These are phyloP conservation scores for Gymnopus androsaceus DNA, from an alignment of 1,284 basidiomycete genomes.

Conservation along the genomic window DNA sequence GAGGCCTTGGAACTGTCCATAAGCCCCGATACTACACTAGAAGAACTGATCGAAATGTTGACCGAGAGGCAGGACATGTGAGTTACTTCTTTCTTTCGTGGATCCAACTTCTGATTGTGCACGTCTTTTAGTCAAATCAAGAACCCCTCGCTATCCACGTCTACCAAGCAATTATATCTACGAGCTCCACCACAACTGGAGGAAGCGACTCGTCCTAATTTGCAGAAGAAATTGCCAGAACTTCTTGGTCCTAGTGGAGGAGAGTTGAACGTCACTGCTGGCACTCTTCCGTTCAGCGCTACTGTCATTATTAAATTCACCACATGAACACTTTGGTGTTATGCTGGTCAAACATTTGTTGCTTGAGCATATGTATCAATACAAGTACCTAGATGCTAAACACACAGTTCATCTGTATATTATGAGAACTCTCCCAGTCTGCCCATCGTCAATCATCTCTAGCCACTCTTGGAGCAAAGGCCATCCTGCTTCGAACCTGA, in stretches of 20 bases:
- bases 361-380: neutral
- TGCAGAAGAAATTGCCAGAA: slow-evolving; percentile 83
- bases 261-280: slow-evolving; percentile 87
- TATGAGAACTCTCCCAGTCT: slow-evolving; percentile 44
- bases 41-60: slow-evolving; percentile 83
- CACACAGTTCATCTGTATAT: slow-evolving; percentile 43
- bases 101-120: slow-evolving; percentile 1
- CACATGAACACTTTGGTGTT: slow-evolving; percentile 27
- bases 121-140: slow-evolving; percentile 80
- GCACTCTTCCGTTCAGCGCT: slow-evolving; percentile 84
- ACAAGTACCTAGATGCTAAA: neutral
- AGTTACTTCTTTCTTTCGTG: slow-evolving; percentile 33
- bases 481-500: slow-evolving; percentile 84
- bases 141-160: slow-evolving; percentile 81
- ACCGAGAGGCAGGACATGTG: slow-evolving; percentile 87
- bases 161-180: slow-evolving; percentile 79
- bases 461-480: slow-evolving; percentile 79
- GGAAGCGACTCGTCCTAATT: slow-evolving; percentile 83
- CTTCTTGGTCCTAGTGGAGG: slow-evolving; percentile 75
- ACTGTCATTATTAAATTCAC: slow-evolving; percentile 68
- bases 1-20: slow-evolving; percentile 77
- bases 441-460: slow-evolving; percentile 58
- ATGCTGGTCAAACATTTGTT: neutral
- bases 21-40: slow-evolving; percentile 74
- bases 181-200: slow-evolving; percentile 92